phyloP scores from a whole-genome alignment of 176 grass and related monocot genomes.

The Chrysopogon serrulatus region DNA sequence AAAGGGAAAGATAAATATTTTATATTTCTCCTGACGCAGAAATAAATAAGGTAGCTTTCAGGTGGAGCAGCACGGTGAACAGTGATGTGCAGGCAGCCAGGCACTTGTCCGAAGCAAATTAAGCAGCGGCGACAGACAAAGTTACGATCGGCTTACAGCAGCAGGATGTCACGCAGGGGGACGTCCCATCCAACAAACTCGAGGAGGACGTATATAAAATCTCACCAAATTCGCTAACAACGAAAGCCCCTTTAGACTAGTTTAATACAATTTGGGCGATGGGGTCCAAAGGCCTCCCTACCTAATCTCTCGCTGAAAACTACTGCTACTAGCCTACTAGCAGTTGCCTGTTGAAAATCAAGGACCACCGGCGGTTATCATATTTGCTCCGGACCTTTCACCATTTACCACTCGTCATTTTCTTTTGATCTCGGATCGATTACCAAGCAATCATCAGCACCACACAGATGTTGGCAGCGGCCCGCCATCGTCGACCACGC shows the following conservation, averaged over 20 bases:
- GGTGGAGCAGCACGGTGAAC: not conserved
- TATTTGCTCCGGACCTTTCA: not conserved
- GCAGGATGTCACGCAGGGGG: not conserved
- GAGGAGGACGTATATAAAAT: slow-evolving; percentile 26
- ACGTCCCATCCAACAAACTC: slow-evolving; percentile 37
- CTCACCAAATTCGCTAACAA: slow-evolving; percentile 42
- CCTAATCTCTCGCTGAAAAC: slow-evolving; percentile 33
- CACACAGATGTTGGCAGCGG: not conserved
- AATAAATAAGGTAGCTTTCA: not conserved
- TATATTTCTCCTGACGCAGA: not conserved
- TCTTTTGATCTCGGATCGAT: not conserved
- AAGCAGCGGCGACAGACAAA: not conserved
- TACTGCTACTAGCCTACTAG: not conserved
- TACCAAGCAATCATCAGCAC: slow-evolving; percentile 20
- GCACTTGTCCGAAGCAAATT: not conserved
- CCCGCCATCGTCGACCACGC: not conserved
- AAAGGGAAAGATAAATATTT: not conserved
- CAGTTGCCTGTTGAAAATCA: slow-evolving; percentile 7
- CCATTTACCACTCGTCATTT: not conserved
- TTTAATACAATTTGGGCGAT: slow-evolving; percentile 6
- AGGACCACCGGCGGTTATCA: not conserved
- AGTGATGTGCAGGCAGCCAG: not conserved
- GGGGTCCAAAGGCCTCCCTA: slow-evolving; percentile 15
- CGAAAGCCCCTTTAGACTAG: slow-evolving; percentile 14
- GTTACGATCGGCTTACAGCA: slow-evolving; percentile 37